These are phyloP conservation scores for Spathaspora hagerdaliae DNA, from an alignment of 805 yeast genomes.

Conservation along the genomic window DNA sequence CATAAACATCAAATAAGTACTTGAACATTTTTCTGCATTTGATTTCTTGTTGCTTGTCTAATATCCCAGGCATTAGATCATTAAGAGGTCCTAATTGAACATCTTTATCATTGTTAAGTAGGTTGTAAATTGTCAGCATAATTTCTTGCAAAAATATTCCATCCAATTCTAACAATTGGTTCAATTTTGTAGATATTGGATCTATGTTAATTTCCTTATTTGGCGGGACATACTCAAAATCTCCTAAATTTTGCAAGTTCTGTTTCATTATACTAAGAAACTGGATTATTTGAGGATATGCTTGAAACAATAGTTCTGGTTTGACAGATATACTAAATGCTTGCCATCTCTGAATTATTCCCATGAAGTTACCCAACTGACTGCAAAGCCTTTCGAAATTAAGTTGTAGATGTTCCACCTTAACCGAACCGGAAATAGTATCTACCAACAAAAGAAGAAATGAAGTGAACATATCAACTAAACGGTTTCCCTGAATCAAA, in stretches of 20 bases:
- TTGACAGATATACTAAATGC: slow-evolving; percentile 4
- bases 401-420: not conserved
- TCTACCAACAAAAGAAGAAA: not conserved
- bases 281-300: slow-evolving; percentile 12
- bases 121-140: not conserved
- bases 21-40: not conserved
- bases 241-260: slow-evolving; percentile 11
- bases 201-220: slow-evolving; percentile 9
- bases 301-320: slow-evolving; percentile 10
- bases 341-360: slow-evolving; percentile 3
- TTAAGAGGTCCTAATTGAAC: not conserved
- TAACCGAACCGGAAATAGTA: not conserved
- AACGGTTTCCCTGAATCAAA: not conserved
- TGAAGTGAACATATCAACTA: not conserved
- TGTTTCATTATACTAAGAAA: slow-evolving; percentile 8
- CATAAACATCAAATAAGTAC: not conserved
- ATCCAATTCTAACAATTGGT: slow-evolving; percentile 10
- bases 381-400: not conserved
- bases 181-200: slow-evolving; percentile 1
- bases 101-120: not conserved
- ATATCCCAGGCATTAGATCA: not conserved
- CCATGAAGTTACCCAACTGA: not conserved
- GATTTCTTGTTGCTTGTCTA: not conserved
- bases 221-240: slow-evolving; percentile 9
- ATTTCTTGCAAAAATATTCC: not conserved